Conservation (phyloP, 1,284 basidiomycete species). For the Microbotryum scabiosae region DNA sequence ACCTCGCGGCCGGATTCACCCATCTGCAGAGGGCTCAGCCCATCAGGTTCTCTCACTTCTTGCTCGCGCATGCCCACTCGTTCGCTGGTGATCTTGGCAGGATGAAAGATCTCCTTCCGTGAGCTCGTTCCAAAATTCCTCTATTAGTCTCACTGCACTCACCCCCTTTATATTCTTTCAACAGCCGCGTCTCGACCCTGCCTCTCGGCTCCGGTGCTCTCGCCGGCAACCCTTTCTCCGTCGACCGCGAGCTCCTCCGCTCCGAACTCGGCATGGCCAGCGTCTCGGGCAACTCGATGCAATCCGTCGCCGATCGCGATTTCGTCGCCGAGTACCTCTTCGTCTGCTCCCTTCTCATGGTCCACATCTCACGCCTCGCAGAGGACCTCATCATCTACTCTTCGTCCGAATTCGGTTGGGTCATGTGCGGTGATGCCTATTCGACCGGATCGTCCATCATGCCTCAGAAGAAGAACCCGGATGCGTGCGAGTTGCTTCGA, state of each 20-base stretch:
- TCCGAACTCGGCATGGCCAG: constrained; percentile 74
- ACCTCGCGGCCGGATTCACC: constrained; percentile 90
- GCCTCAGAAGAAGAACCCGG: constrained; percentile 99
- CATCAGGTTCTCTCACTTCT: constrained; percentile 94
- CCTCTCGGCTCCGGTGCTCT: constrained; percentile 91
- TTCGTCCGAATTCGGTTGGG: constrained; percentile 91
- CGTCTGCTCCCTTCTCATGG: constrained; percentile 88
- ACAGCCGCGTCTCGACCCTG: constrained; percentile 73
- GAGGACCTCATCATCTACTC: constrained; percentile 97
- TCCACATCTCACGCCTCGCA: constrained; percentile 85
- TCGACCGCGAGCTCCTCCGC: constrained; percentile 82
- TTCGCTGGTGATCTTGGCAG: constrained; percentile 82
- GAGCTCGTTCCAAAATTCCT: neutral
- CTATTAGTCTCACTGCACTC: neutral
- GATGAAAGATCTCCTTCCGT: constrained; percentile 64
- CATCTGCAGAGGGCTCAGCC: constrained; percentile 96
- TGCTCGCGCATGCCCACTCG: constrained; percentile 89
- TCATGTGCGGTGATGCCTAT: constrained; percentile 90
- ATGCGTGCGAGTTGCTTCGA: constrained; percentile 86
- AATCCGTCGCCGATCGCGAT: constrained; percentile 90
- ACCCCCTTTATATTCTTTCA: constrained; percentile 4
- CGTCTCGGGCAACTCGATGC: constrained; percentile 85
- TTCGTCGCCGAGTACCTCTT: constrained; percentile 96
- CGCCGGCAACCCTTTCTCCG: constrained; percentile 88
- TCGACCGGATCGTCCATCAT: constrained; percentile 99